Evolutionary conservation across 179 eudicot genomes (phyloP).

Genomic region (Patellifolia procumbens): DNA sequence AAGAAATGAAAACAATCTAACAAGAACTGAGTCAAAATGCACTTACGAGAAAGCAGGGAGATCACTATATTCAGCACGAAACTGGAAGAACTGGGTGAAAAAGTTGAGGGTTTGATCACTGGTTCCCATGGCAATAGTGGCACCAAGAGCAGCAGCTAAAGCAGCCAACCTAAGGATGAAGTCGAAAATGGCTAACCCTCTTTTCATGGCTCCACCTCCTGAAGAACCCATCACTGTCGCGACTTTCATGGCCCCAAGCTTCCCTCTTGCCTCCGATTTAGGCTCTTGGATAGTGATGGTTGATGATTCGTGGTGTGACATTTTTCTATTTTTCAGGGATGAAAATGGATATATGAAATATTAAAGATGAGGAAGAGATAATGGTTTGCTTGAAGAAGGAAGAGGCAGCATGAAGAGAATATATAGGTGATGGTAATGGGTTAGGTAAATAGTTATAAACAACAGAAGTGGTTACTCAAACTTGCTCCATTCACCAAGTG

Average conservation of each 20-base stretch:
- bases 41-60: constrained; percentile 76
- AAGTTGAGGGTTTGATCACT: constrained; percentile 74
- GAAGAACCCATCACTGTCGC: constrained; percentile 17
- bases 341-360: not conserved
- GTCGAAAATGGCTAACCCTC: constrained; percentile 68
- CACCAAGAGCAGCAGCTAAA: constrained; percentile 67
- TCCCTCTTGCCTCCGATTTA: constrained; percentile 32
- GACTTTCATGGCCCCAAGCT: constrained; percentile 29
- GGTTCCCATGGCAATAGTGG: constrained; percentile 79
- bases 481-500: constrained; percentile 42
- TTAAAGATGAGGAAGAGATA: not conserved
- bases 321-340: constrained; percentile 4
- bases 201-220: constrained; percentile 41
- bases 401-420: constrained; percentile 4
- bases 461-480: constrained; percentile 52
- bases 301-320: constrained; percentile 37
- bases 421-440: constrained; percentile 32
- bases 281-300: constrained; percentile 46
- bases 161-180: constrained; percentile 71
- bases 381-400: constrained; percentile 1
- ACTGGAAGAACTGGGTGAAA: constrained; percentile 81
- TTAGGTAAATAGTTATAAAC: too few relatives aligned
- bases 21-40: too few relatives aligned
- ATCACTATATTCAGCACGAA: constrained; percentile 66
- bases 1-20: too few relatives aligned